Evolutionary conservation across 225 moss, liverwort and hornwort genomes (phyloP).

Genomic region (Physcomitrellopsis africana): DNA sequence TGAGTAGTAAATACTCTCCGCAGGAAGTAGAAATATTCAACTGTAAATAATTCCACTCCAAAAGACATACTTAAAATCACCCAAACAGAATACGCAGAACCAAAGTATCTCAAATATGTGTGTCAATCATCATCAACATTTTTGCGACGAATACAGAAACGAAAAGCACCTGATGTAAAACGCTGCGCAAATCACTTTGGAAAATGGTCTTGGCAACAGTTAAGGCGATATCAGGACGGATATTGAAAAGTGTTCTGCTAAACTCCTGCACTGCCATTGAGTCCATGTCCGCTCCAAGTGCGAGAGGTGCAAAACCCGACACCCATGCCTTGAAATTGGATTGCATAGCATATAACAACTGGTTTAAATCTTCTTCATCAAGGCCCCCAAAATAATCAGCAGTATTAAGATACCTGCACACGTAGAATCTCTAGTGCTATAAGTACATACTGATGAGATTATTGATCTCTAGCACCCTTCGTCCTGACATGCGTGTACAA

Average conservation of each 20-base stretch:
- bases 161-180: conserved; percentile 52
- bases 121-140: neutral
- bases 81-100: neutral
- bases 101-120: too few species aligned
- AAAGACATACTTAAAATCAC: too few species aligned
- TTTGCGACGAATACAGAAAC: neutral
- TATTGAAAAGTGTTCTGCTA: conserved; percentile 61
- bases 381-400: conserved; percentile 60
- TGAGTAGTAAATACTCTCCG: neutral
- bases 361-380: conserved; percentile 65
- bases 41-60: too few species aligned
- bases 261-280: conserved; percentile 73
- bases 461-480: conserved; percentile 38
- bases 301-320: conserved; percentile 70
- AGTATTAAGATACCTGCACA: conserved; percentile 66
- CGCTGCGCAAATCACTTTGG: conserved; percentile 56
- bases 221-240: conserved; percentile 71
- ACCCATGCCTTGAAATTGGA: conserved; percentile 74
- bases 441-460: conserved; percentile 19
- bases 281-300: conserved; percentile 70
- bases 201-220: conserved; percentile 71
- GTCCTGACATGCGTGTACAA: conserved; percentile 37
- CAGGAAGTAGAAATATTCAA: too few species aligned
- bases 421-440: neutral
- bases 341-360: conserved; percentile 67